phyloP scores from a whole-genome alignment of 2,329 filamentous ascomycete species.

The Fusarium sp. region DNA sequence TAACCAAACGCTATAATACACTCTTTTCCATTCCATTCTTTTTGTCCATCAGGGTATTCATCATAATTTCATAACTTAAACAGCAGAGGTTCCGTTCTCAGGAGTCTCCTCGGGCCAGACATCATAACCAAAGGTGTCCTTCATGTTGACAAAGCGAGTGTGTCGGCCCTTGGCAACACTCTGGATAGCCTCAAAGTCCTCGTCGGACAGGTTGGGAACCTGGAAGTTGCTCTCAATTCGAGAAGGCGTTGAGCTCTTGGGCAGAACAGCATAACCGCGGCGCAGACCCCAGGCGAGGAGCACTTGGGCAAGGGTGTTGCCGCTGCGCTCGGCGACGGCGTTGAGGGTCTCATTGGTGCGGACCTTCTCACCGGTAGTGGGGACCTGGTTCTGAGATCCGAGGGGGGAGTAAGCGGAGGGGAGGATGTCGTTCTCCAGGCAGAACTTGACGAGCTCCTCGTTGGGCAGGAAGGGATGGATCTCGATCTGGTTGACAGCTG shows the following conservation, averaged over 20 bases:
- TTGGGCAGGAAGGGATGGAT: conserved; percentile 53
- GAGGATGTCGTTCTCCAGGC: conserved; percentile 60
- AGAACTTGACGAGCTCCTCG: conserved; percentile 62
- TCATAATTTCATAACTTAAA: conserved; percentile 27
- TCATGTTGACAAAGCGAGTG: conserved; percentile 82
- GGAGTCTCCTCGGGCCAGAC: conserved; percentile 69
- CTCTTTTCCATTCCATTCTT: not conserved
- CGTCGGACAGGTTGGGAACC: conserved; percentile 50
- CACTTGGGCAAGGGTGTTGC: conserved; percentile 61
- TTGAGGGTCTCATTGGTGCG: conserved; percentile 53
- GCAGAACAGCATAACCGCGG: conserved; percentile 73
- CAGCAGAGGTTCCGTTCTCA: conserved; percentile 27
- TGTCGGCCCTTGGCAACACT: conserved; percentile 63
- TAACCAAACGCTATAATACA: conserved; percentile 24
- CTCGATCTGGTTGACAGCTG: conserved; percentile 60
- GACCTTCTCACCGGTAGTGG: conserved; percentile 41
- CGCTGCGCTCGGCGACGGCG: conserved; percentile 61
- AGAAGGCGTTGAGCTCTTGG: conserved; percentile 74
- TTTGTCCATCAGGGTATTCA: conserved; percentile 19
- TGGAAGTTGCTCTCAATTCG: conserved; percentile 60
- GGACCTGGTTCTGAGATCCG: conserved; percentile 59
- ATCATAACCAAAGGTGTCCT: conserved; percentile 80
- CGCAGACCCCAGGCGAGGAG: conserved; percentile 69
- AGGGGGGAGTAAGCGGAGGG: conserved; percentile 68
- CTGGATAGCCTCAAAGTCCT: conserved; percentile 63